Conservation (phyloP, 2,329 filamentous ascomycete genomes). For the Neofusicoccum kwambonambiense region DNA sequence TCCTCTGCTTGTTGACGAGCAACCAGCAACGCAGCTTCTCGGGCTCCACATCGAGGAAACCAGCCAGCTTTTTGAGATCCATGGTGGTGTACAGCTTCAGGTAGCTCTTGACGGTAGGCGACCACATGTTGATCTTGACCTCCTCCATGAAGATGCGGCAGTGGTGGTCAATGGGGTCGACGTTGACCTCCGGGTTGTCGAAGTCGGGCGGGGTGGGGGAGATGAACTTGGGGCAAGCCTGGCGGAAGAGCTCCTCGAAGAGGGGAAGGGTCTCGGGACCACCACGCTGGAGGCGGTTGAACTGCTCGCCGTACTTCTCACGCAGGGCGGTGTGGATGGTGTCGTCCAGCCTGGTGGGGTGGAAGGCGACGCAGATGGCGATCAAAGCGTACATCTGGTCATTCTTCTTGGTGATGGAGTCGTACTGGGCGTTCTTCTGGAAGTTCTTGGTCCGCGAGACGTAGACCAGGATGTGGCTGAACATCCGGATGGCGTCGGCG, state of each 20-base stretch:
- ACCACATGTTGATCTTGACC: constrained; percentile 99
- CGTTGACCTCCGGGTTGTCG: constrained; percentile 91
- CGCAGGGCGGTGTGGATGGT: constrained; percentile 97
- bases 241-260: constrained; percentile 97
- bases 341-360: constrained; percentile 94
- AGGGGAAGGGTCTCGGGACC: constrained; percentile 93
- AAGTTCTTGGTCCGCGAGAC: constrained; percentile 99
- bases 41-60: constrained; percentile 95
- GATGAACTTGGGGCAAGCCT: constrained; percentile 99
- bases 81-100: constrained; percentile 99
- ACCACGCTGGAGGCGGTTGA: constrained; percentile 92
- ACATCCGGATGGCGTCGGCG: constrained; percentile 98
- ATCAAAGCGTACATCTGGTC: constrained; percentile 99
- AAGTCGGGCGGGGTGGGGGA: constrained; percentile 95
- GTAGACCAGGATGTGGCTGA: constrained; percentile 99
- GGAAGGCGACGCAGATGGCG: constrained; percentile 97
- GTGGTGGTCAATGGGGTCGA: constrained; percentile 97
- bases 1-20: constrained; percentile 97
- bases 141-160: constrained; percentile 98
- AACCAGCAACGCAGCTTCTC: constrained; percentile 93
- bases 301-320: constrained; percentile 99
- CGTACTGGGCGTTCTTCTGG: constrained; percentile 98
- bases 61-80: constrained; percentile 96
- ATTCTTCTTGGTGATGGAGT: constrained; percentile 99
- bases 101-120: constrained; percentile 96